Conservation (phyloP, 768 basidiomycete species). For the Naematelia aurantialba region DNA sequence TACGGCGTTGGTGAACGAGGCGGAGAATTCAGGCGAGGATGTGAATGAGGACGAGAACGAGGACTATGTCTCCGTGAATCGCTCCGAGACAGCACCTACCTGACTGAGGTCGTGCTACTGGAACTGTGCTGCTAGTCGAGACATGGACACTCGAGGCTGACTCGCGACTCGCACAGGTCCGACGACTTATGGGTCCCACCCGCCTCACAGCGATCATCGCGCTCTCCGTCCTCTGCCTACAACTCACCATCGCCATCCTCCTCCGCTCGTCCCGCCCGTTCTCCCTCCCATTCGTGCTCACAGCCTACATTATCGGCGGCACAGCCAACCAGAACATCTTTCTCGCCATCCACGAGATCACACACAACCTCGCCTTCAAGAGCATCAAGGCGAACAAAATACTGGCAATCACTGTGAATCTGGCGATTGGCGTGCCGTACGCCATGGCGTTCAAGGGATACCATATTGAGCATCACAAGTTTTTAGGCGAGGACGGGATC, state of each 20-base stretch:
- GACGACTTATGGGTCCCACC: conserved; percentile 93
- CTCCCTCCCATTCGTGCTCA: conserved; percentile 67
- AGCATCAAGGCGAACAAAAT: conserved; percentile 76
- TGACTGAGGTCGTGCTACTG: no score
- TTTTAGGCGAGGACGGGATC: conserved; percentile 88
- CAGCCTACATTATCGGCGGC: conserved; percentile 82
- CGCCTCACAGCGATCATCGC: conserved; percentile 87
- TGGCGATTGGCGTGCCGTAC: conserved; percentile 93
- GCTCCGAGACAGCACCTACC: no score
- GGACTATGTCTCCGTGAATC: no score
- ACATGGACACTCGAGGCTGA: no score
- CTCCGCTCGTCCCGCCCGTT: conserved; percentile 68
- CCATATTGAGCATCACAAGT: conserved; percentile 95
- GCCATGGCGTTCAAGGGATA: conserved; percentile 95
- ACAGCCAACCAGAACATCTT: conserved; percentile 98
- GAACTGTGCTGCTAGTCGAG: no score
- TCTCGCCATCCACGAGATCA: conserved; percentile 97
- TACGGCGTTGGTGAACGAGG: no score
- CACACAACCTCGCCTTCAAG: conserved; percentile 91
- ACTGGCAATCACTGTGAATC: conserved; percentile 83
- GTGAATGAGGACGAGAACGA: no score
- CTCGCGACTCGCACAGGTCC: no score
- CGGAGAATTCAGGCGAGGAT: no score
- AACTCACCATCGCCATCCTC: conserved; percentile 62
- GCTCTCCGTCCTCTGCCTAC: conserved; percentile 71